phyloP scores from a whole-genome alignment of 805 yeast species.

The Cyberlindnera misumaiensis region DNA sequence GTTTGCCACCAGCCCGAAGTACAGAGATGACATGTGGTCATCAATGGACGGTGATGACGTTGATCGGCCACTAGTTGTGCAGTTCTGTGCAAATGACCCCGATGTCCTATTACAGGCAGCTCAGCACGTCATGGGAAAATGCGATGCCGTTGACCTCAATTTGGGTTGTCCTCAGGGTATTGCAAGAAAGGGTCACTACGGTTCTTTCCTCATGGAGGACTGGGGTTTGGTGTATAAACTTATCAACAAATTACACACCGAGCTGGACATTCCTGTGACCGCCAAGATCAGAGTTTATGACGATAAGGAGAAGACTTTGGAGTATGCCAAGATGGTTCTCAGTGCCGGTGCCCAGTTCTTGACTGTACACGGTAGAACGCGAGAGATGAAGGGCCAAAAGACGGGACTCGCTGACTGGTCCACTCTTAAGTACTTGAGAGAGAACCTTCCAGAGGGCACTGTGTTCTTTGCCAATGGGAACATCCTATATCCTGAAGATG shows the following conservation, averaged over 20 bases:
- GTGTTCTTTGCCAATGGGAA: conserved; percentile 95
- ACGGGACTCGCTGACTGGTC: conserved; percentile 97
- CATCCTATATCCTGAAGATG: conserved; percentile 82
- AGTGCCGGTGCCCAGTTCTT: conserved; percentile 93
- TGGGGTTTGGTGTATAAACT: conserved; percentile 77
- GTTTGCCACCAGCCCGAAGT: conserved; percentile 79
- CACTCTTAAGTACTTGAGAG: conserved; percentile 64
- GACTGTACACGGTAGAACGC: conserved; percentile 90
- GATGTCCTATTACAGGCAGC: conserved; percentile 81
- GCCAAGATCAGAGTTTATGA: conserved; percentile 91
- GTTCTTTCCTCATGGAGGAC: conserved; percentile 94
- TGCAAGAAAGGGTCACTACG: conserved; percentile 91
- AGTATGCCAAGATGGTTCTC: conserved; percentile 83
- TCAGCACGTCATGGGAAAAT: conserved; percentile 63
- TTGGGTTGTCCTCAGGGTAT: conserved; percentile 98
- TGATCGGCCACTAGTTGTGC: conserved; percentile 88
- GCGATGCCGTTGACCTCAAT: conserved; percentile 95
- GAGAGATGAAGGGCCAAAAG: conserved; percentile 96
- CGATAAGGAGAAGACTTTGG: conserved; percentile 73
- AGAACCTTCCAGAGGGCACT: conserved; percentile 68
- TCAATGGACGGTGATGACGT: conserved; percentile 63
- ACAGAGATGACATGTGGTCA: conserved; percentile 69
- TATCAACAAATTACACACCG: conserved; percentile 65
- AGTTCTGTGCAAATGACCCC: conserved; percentile 95
- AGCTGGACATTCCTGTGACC: conserved; percentile 82